Base-by-base conservation (phyloP, 768 basidiomycete genomes). In the Termitomyces sp. region DNA sequence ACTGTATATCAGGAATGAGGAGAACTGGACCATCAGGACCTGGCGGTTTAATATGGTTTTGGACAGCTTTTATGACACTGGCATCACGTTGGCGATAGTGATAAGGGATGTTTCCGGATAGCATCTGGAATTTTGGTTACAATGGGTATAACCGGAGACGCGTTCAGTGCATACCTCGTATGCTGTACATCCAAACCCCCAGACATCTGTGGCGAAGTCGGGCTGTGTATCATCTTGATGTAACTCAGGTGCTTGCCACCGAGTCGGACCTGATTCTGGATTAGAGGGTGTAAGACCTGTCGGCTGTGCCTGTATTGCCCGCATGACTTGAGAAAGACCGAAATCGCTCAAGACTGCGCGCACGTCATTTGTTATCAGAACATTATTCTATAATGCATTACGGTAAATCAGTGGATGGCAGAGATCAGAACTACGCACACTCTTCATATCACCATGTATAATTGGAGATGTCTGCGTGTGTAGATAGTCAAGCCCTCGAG, bases 311-410 rank as follows among this genome's bases (percentile, higher is more conserved):
- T 71, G 59, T n/a, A 56, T 51, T 9, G 68, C 68, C 21, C 69
- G 70, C 23, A 74, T 63, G 10, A 72, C 69, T 52, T 73, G 62
- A 4, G 73, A 70, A 16, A 81, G 68, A 40, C 79, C 79, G 54
- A 81, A 80, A 61, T 81, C 79, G 23, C 75, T 72, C 1, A 81
- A 62, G 34, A 71, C 75, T 31, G 76, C 79, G 8, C 58, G 69
- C 12, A 75, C 74, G 21, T 72, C 67, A 10, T 67, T 69, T 6
- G 77, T 77, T 34, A 81, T 72, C 14, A 81, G 68, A 51, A 81
- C 74, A 53, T 81, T 81, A 23, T 71, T 74, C 80, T 80, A 11
- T 46, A 17, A 21, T 38, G n/a, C 12, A 40, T 21, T 7, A 43
- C 16, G 3, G 5, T 27, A 11, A 3, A 40, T 37, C 11, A 14